Base-by-base conservation (phyloP, 2,329 filamentous ascomycete species). In the Nannizziopsis arthrosporioides region DNA sequence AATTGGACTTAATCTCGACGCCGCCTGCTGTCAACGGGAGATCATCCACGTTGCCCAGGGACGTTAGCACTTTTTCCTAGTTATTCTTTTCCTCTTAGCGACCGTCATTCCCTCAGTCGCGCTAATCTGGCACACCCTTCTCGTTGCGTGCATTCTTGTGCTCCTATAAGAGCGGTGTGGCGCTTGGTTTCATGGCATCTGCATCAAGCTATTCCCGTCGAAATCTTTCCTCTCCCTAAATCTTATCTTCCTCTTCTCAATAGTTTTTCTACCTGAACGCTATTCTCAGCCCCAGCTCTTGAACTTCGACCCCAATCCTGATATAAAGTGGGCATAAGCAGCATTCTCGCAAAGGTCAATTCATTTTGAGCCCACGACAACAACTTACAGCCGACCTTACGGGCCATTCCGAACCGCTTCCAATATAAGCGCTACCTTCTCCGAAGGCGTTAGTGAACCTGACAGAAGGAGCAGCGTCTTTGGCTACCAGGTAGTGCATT, bases 401-500 rank as follows among this genome's bases (percentile, higher is more conserved):
- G 59, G 56, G 45, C 54, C 59, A 30, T 64, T 66, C 49, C 61
- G 63, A 48, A 50, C 53, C 18, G 66, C 61, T 50, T 56, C 65
- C 50, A 57, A 60, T 54, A 51, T 62, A 53, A 57, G 62, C 47
- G 57, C 59, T 32, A 65, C 64, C 53, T 49, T 61, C 48, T 60
- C 61, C 52, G 64, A 66, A 37, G 63, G 64, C 36, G 63, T 67
- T 56, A 68, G 73, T 57, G 73, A 75, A 57, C 67, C 67, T 54
- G 64, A 68, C 60, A 70, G 73, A 57, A 73, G 73, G 65, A 72
- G 75, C 61, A 68, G 67, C 57, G 59, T 64, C 51, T 63, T 75
- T 57, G 64, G 65, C 55, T 68, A 73, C 57, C 66, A 69, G 59
- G 32, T 42, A 8, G 31, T 42, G 18, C 37, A 27, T 22, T 36